A percentile compares a stretch with the other conserved stretches of the same genome.
Evolutionary conservation across 1,284 basidiomycete genomes (phyloP).

Genomic region (Erythrobasidium hasegawianum): DNA sequence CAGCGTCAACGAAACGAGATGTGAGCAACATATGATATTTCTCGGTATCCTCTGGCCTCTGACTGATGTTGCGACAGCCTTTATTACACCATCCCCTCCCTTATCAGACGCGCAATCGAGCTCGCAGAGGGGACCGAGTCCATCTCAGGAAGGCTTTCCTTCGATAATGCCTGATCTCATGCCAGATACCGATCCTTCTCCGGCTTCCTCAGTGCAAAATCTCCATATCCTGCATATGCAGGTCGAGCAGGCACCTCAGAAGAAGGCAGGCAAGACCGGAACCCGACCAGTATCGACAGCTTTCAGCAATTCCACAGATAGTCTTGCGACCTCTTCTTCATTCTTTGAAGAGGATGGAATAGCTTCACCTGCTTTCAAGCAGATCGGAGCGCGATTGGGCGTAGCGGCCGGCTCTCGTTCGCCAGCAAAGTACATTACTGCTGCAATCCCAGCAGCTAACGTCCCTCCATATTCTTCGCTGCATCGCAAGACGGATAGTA

Average conservation of each 20-base stretch:
- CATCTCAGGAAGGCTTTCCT: background rate
- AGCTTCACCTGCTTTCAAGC: background rate
- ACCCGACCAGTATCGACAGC: background rate
- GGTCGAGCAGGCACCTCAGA: background rate
- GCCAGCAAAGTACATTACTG: no score
- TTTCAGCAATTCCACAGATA: background rate
- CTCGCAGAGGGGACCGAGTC: background rate
- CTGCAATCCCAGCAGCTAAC: no score
- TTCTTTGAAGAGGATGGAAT: no score
- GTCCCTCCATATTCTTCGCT: no score
- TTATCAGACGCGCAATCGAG: constrained; percentile 1
- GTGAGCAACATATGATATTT: background rate
- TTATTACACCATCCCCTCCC: background rate
- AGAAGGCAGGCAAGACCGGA: background rate
- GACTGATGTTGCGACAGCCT: background rate
- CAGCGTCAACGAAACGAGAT: background rate
- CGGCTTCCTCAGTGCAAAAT: background rate
- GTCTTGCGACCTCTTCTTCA: background rate
- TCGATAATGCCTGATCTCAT: no score
- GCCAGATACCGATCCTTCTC: no score
- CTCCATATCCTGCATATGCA: background rate
- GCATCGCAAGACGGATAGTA: no score
- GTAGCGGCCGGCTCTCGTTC: background rate
- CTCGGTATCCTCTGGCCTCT: background rate
- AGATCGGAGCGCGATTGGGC: background rate